Percentiles rank a stretch among this genome's conserved stretches.
These are phyloP conservation scores for Apostasia shenzhenica DNA, from an alignment of 106 monocot genomes.

Conservation along the genomic window DNA sequence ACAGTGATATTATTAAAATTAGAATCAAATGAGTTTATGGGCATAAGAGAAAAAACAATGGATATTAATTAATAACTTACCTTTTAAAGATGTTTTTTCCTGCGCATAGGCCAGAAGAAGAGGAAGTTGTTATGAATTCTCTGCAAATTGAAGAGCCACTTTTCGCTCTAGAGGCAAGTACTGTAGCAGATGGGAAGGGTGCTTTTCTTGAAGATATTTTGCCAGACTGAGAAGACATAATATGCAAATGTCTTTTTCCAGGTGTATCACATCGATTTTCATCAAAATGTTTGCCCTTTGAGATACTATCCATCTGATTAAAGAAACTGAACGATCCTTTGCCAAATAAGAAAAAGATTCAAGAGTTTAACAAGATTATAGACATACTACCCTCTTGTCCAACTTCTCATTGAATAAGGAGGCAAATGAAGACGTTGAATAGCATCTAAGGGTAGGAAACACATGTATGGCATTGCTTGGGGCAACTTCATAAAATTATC, in stretches of 20 bases:
- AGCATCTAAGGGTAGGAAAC: neutral
- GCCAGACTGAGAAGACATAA: neutral
- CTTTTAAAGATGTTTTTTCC: neutral
- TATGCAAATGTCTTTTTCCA: neutral
- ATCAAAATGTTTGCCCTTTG: neutral
- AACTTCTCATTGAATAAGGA: conserved; percentile 1
- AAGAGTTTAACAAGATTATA: neutral
- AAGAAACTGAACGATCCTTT: neutral
- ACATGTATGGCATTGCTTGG: neutral
- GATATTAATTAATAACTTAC: neutral
- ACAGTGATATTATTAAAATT: too few relatives aligned
- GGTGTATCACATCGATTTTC: neutral
- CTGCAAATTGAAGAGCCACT: neutral
- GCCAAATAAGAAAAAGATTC: neutral
- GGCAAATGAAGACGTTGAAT: conserved; percentile 3
- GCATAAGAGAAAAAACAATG: neutral
- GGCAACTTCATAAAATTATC: neutral
- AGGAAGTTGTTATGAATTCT: neutral
- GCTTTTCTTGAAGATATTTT: neutral
- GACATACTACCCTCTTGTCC: conserved; percentile 1
- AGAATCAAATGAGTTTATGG: neutral
- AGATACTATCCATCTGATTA: conserved; percentile 3
- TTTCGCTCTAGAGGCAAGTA: neutral
- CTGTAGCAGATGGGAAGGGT: too few relatives aligned
- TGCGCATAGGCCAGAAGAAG: neutral